Evolutionary conservation across 2,329 filamentous ascomycete genomes (phyloP).

Genomic region (Pseudopithomyces chartarum): DNA sequence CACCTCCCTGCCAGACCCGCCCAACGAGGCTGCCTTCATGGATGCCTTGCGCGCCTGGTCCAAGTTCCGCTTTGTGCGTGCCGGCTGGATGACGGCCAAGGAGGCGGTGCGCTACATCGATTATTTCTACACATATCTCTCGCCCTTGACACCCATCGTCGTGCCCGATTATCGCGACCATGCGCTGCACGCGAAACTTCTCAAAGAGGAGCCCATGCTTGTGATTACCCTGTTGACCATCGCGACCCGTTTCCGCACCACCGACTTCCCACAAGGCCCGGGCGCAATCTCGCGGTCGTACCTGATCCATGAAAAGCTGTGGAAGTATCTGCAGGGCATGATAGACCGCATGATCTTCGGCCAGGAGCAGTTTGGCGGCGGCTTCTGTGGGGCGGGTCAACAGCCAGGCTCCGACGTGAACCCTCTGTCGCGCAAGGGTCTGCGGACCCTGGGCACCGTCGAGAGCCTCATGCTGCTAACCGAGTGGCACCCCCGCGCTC

Average conservation of each 20-base stretch:
- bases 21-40: slow-evolving; percentile 48
- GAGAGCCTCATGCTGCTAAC: slow-evolving; percentile 93
- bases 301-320: slow-evolving; percentile 92
- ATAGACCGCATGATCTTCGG: slow-evolving; percentile 95
- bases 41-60: slow-evolving; percentile 87
- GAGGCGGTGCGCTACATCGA: slow-evolving; percentile 94
- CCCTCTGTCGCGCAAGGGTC: slow-evolving; percentile 64
- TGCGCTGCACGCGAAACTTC: slow-evolving; percentile 76
- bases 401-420: slow-evolving; percentile 70
- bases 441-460: slow-evolving; percentile 89
- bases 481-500: slow-evolving; percentile 93
- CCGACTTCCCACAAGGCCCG: slow-evolving; percentile 70
- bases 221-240: slow-evolving; percentile 91
- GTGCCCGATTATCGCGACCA: slow-evolving; percentile 87
- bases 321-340: slow-evolving; percentile 93
- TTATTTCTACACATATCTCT: slow-evolving; percentile 93
- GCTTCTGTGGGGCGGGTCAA: slow-evolving; percentile 76
- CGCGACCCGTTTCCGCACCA: slow-evolving; percentile 81
- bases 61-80: slow-evolving; percentile 90
- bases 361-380: slow-evolving; percentile 91
- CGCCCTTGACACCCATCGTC: slow-evolving; percentile 90
- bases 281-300: slow-evolving; percentile 80
- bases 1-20: slow-evolving; percentile 32
- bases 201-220: slow-evolving; percentile 91
- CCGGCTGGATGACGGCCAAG: slow-evolving; percentile 92